A percentile compares a stretch with the other conserved stretches of the same genome.
Evolutionary conservation across 1,139 yeast genomes (phyloP).

Genomic region (Debaryomyces coudertii): DNA sequence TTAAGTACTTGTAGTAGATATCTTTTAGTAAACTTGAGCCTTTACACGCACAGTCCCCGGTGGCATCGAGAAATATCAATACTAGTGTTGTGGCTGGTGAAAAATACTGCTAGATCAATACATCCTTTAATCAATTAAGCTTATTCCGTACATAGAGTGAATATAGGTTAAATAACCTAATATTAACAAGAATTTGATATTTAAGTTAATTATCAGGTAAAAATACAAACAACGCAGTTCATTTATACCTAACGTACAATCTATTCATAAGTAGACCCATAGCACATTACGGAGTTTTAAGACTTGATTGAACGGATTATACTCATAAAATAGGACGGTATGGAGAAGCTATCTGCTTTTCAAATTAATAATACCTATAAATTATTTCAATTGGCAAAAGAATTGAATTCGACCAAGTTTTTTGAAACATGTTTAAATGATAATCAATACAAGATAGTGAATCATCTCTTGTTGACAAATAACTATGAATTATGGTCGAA

Average conservation of each 20-base stretch:
- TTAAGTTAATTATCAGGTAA: background rate
- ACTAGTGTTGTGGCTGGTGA: background rate
- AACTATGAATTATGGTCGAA: slow-evolving; percentile 51
- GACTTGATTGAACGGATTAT: background rate
- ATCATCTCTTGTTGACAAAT: slow-evolving; percentile 37
- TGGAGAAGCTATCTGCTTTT: slow-evolving; percentile 50
- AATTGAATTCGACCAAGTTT: slow-evolving; percentile 47
- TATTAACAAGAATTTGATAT: background rate
- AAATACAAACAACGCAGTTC: background rate
- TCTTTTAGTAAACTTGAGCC: background rate
- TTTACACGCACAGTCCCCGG: background rate
- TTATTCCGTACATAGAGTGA: background rate
- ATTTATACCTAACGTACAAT: too few relatives aligned
- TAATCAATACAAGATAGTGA: slow-evolving; percentile 60
- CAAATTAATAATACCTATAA: slow-evolving; percentile 42
- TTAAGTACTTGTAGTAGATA: slow-evolving; percentile 1
- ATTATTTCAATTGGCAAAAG: slow-evolving; percentile 52
- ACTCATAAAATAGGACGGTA: slow-evolving; percentile 14
- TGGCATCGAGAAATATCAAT: slow-evolving; percentile 2
- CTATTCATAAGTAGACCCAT: background rate
- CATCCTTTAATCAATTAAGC: background rate
- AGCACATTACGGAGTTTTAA: background rate
- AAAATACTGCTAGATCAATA: background rate
- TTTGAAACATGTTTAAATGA: slow-evolving; percentile 64
- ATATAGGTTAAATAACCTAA: background rate